Base-by-base conservation (phyloP, 257 asterid species). In the Forsythia suspensa region DNA sequence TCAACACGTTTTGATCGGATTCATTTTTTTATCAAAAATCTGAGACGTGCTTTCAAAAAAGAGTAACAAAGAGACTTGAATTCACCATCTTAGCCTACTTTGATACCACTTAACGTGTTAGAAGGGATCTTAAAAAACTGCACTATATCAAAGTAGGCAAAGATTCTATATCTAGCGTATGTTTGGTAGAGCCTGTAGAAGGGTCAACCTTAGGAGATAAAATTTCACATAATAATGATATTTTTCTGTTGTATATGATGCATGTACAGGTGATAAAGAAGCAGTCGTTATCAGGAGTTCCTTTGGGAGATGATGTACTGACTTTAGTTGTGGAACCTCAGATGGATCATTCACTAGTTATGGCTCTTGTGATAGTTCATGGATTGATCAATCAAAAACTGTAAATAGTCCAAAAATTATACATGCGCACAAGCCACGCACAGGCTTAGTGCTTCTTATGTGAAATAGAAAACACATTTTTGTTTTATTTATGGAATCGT, bases 301-400 rank as follows among this genome's bases (percentile, higher is more conserved):
- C 76, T 0, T 76, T 90, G 65, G 98, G 98, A 70, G 89, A 94
- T 41, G 98, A 94, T 84, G 98, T 94, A 2, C 37, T 92, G 18
- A 87, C 82, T 15, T 82, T 94, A 76, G 86, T 46, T 79, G 92
- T 92, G 82, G 98, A 90, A 84, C 82, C 96, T 59, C 73, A 87
- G 13, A 87, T 85, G 24, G 96, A 94, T 83, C 90, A 81, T 52
- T 71, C 91, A 11, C 88, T 94, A 13, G 63, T 94, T n/a, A 85
- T 94, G 83, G 95, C 97, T 77, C 89, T 94, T 68, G 87, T 94
- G 51, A 85, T 93, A 18, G 91, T 91, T 55, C 85, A 90, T 55
- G 95, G 94, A 24, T 87, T 92, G 67, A 87, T 92, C 76, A 88
- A 84, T 72, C 83, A 82, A 40, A 90, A 76, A 73, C 36, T 94